Evolutionary conservation across 345 rosid species (phyloP).

Genomic region (Jatropha curcas): DNA sequence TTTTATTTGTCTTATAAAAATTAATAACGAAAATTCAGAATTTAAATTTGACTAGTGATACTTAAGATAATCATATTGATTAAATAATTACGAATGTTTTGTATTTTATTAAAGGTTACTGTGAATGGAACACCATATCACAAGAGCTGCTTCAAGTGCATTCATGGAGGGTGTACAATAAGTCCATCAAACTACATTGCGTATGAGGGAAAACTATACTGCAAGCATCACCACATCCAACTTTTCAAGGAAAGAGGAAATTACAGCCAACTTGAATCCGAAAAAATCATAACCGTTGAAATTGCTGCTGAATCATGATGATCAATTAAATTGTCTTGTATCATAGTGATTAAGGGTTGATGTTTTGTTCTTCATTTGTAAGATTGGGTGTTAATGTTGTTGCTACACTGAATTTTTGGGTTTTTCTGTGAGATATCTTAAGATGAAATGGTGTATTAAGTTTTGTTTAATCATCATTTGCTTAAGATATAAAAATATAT

Average conservation of each 20-base stretch:
- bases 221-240: slow-evolving; percentile 71
- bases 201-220: slow-evolving; percentile 61
- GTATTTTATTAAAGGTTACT: slow-evolving; percentile 37
- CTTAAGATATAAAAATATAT: too few species aligned
- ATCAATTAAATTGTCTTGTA: too few species aligned
- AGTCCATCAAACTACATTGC: slow-evolving; percentile 70
- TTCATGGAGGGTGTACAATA: slow-evolving; percentile 59
- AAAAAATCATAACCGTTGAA: slow-evolving; percentile 25
- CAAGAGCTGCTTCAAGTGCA: slow-evolving; percentile 62
- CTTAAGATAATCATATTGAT: too few species aligned
- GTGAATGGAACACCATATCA: slow-evolving; percentile 60
- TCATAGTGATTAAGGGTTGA: too few species aligned
- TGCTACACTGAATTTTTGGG: too few species aligned
- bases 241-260: slow-evolving; percentile 68
- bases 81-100: too few species aligned
- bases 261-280: slow-evolving; percentile 61
- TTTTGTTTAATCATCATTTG: too few species aligned
- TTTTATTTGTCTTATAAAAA: too few species aligned
- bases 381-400: slow-evolving; percentile 3
- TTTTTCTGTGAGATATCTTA: slow-evolving; percentile 9
- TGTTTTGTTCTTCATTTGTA: neutral
- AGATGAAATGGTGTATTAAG: neutral
- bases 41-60: too few species aligned
- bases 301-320: slow-evolving; percentile 35
- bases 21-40: too few species aligned